phyloP scores from a whole-genome alignment of 108 stramenopile genomes.

The Discostella stelligeroides region DNA sequence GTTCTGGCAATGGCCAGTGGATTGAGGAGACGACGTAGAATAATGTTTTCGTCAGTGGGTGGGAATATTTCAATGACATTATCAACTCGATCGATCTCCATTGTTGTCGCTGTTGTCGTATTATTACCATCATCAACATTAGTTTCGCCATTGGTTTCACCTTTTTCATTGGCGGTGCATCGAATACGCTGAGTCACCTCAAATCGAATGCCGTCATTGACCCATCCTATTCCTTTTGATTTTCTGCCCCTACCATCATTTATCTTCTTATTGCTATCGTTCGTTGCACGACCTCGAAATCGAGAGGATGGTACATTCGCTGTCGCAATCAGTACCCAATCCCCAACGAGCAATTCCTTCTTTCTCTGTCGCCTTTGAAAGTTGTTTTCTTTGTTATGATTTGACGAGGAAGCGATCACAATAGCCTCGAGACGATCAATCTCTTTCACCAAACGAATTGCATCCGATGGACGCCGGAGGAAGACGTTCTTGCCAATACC shows the following conservation, averaged over 20 bases:
- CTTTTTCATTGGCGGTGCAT: slow-evolving; percentile 14
- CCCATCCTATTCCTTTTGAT: slow-evolving; percentile 2
- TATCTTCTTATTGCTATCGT: slow-evolving; percentile 22
- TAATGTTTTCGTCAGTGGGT: slow-evolving; percentile 18
- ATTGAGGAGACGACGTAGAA: slow-evolving; percentile 59
- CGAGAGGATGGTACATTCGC: slow-evolving; percentile 34
- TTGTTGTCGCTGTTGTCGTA: slow-evolving; percentile 45
- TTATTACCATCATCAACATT: slow-evolving; percentile 61
- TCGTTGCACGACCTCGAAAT: slow-evolving; percentile 16
- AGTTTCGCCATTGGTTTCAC: slow-evolving; percentile 57
- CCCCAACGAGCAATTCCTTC: slow-evolving; percentile 53
- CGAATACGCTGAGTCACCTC: slow-evolving; percentile 72
- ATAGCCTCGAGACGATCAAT: slow-evolving; percentile 33
- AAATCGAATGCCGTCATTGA: slow-evolving; percentile 50
- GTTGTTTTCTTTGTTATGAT: not conserved
- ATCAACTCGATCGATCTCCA: slow-evolving; percentile 37
- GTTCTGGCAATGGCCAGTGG: slow-evolving; percentile 62
- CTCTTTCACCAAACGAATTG: slow-evolving; percentile 20
- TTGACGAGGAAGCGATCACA: not conserved
- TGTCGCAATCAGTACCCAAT: slow-evolving; percentile 72
- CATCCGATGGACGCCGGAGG: slow-evolving; percentile 17
- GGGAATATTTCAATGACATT: not conserved
- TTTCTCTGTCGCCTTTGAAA: not conserved
- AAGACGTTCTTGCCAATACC: not conserved
- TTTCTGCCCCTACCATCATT: slow-evolving; percentile 8